Evolutionary conservation across 108 stramenopile genomes (phyloP).

Genomic region (Chaetoceros muelleri): DNA sequence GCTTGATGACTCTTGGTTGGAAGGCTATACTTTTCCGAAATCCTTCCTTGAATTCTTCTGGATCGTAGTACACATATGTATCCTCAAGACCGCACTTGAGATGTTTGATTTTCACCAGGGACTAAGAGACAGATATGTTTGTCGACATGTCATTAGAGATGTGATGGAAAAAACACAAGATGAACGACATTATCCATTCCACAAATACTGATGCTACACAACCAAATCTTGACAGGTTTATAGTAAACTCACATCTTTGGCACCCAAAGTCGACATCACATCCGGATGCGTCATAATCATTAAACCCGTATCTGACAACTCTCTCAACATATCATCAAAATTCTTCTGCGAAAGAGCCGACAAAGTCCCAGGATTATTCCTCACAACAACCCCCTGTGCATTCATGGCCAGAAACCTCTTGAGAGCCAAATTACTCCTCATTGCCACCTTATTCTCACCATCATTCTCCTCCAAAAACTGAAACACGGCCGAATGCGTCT

Average conservation of each 20-base stretch:
- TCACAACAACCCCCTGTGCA: slow-evolving; percentile 1
- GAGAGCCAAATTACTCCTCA: background rate
- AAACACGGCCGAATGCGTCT: slow-evolving; percentile 1
- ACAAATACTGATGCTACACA: no score
- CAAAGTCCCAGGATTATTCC: slow-evolving; percentile 5
- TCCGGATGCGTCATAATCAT: slow-evolving; percentile 1
- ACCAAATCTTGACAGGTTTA: no score
- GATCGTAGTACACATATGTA: background rate
- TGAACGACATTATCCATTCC: no score
- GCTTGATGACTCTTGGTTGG: slow-evolving; percentile 2
- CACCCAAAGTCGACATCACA: background rate
- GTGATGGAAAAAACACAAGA: no score
- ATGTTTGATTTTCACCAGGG: slow-evolving; percentile 6
- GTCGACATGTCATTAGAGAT: no score
- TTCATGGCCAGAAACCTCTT: background rate
- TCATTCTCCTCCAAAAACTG: background rate
- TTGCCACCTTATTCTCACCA: background rate
- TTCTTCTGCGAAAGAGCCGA: background rate
- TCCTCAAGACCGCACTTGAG: background rate
- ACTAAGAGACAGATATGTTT: no score
- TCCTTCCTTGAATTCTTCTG: slow-evolving; percentile 3
- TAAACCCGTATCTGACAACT: background rate
- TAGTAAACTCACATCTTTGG: no score
- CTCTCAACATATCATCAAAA: slow-evolving; percentile 1
- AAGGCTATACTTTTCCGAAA: slow-evolving; percentile 3